Conservation (phyloP, 169 alveolate genomes). For the Cystoisospora suis region DNA sequence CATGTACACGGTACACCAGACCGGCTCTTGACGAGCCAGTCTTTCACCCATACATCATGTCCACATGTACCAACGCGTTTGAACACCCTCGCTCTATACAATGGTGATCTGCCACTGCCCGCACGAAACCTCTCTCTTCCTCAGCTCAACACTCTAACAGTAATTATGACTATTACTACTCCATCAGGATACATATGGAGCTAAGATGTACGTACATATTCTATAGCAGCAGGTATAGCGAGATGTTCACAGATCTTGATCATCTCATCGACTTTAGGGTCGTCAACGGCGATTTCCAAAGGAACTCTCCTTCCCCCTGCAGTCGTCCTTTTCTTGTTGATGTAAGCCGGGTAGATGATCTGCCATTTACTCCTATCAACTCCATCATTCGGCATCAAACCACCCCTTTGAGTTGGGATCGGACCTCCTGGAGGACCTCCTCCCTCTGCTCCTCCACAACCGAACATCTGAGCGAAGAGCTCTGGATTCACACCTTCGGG, state of each 20-base stretch:
- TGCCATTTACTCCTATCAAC: slow-evolving; percentile 39
- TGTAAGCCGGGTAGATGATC: slow-evolving; percentile 28
- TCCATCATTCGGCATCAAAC: slow-evolving; percentile 33
- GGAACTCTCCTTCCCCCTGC: slow-evolving; percentile 28
- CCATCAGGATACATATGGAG: too few species aligned
- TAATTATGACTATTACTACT: too few species aligned
- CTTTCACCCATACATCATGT: too few species aligned
- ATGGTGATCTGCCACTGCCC: too few species aligned
- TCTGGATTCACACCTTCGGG: slow-evolving; percentile 34
- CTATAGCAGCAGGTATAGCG: slow-evolving; percentile 14
- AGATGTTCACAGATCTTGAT: slow-evolving; percentile 36
- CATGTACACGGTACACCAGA: too few species aligned
- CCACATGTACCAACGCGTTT: too few species aligned
- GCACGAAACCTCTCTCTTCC: too few species aligned
- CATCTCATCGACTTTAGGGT: slow-evolving; percentile 37
- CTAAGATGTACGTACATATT: not conserved
- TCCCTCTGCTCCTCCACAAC: not conserved
- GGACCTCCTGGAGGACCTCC: not conserved
- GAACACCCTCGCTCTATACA: too few species aligned
- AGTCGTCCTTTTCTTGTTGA: slow-evolving; percentile 13
- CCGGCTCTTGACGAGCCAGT: too few species aligned
- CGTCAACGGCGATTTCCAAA: slow-evolving; percentile 24
- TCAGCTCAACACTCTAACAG: too few species aligned
- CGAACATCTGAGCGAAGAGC: slow-evolving; percentile 41
- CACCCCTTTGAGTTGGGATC: not conserved